Percentiles rank a stretch among this genome's conserved stretches.
Evolutionary conservation across 805 yeast genomes (phyloP).

Genomic region (Zygotorulaspora sp.): DNA sequence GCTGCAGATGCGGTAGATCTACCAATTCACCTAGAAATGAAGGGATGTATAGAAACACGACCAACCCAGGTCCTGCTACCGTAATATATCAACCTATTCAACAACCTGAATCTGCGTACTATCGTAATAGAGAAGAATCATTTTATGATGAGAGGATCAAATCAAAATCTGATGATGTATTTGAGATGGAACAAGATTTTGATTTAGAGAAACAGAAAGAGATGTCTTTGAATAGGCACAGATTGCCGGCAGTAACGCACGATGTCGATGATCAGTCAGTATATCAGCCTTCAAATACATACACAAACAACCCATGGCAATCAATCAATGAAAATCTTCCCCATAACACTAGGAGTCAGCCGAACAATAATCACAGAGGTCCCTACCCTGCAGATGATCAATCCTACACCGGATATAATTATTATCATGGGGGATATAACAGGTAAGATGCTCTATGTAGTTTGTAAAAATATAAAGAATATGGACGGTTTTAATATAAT

Average conservation of each 20-base stretch:
- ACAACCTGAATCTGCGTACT: slow-evolving; percentile 25
- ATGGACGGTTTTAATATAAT: slow-evolving; percentile 1
- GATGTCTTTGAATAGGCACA: slow-evolving; percentile 12
- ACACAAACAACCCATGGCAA: slow-evolving; percentile 10
- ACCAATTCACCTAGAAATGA: slow-evolving; percentile 15
- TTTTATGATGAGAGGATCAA: slow-evolving; percentile 21
- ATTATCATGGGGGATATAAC: slow-evolving; percentile 10
- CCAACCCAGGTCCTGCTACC: slow-evolving; percentile 22
- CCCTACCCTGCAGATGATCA: slow-evolving; percentile 14
- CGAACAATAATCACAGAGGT: slow-evolving; percentile 4
- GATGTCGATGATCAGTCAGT: slow-evolving; percentile 14
- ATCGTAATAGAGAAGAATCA: slow-evolving; percentile 14
- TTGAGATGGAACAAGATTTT: slow-evolving; percentile 32
- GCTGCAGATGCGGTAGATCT: slow-evolving; percentile 37
- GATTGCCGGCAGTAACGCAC: slow-evolving; percentile 11
- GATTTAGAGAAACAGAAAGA: slow-evolving; percentile 31
- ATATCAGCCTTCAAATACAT: slow-evolving; percentile 7
- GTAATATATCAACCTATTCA: slow-evolving; percentile 33
- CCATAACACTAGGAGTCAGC: background rate
- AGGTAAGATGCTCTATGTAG: background rate
- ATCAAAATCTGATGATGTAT: slow-evolving; percentile 17
- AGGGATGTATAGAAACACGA: slow-evolving; percentile 9
- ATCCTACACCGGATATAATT: slow-evolving; percentile 13
- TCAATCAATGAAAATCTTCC: slow-evolving; percentile 6
- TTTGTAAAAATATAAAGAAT: background rate